Conservation (phyloP, 768 basidiomycete genomes). For the Boletus rubescentipes region DNA sequence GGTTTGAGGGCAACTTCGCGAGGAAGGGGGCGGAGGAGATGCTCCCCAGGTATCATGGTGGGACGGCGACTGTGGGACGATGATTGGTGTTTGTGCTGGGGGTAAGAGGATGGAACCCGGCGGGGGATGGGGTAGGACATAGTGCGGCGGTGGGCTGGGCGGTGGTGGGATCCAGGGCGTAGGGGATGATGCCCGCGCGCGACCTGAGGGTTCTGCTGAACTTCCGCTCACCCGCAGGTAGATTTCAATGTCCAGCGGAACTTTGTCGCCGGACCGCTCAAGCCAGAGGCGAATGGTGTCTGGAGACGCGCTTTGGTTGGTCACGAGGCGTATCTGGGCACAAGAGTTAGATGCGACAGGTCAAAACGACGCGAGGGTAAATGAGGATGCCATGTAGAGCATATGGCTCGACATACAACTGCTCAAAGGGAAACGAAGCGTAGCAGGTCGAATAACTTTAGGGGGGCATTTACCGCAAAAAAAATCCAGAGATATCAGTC, state of each 20-base stretch:
- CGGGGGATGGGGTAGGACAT: constrained; percentile 36
- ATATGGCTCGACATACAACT: not conserved
- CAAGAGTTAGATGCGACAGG: not conserved
- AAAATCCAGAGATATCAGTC: not conserved
- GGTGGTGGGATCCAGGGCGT: constrained; percentile 33
- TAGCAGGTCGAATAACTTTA: not conserved
- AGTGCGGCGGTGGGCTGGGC: constrained; percentile 36
- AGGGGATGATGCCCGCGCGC: constrained; percentile 30
- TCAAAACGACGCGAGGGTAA: not conserved
- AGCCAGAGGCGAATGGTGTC: constrained; percentile 84
- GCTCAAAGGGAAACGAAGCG: not conserved
- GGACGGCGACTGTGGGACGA: constrained; percentile 45
- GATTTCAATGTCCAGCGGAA: constrained; percentile 80
- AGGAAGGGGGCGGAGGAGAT: constrained; percentile 28
- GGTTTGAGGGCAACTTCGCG: constrained; percentile 30
- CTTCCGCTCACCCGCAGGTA: constrained; percentile 54
- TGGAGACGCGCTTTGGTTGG: constrained; percentile 66
- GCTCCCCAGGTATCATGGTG: constrained; percentile 42
- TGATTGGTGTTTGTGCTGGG: constrained; percentile 43
- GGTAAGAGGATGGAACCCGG: constrained; percentile 32
- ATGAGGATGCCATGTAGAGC: constrained; percentile 1
- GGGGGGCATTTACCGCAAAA: constrained; percentile 1
- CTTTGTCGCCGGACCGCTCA: constrained; percentile 68
- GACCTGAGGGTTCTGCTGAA: constrained; percentile 22
- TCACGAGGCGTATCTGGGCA: constrained; percentile 67